Evolutionary conservation across 441 rosid species (phyloP).

Genomic region (Cnidoscolus chayamansa): DNA sequence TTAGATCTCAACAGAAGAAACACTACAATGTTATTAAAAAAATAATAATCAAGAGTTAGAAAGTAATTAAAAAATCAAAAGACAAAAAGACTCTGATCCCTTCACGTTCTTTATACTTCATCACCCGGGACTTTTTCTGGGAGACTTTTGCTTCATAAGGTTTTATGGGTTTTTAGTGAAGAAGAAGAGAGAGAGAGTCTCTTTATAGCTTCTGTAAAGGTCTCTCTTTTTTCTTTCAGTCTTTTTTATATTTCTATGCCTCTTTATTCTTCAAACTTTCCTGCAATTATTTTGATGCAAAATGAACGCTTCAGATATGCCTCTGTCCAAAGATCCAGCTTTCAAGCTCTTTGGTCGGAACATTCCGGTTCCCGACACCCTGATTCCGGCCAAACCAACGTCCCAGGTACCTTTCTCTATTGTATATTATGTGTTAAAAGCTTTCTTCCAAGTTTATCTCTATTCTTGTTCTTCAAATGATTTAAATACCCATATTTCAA

Average conservation of each 20-base stretch:
- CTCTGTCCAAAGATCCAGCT: conserved; percentile 43
- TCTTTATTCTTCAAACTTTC: conserved; percentile 20
- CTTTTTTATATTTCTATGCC: conserved; percentile 27
- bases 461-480: no score
- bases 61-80: neutral
- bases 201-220: conserved; percentile 19
- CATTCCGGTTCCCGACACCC: conserved; percentile 47
- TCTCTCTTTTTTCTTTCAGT: neutral
- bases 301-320: conserved; percentile 31
- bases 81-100: conserved; percentile 34
- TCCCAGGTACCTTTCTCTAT: conserved; percentile 18
- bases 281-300: conserved; percentile 12
- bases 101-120: conserved; percentile 53
- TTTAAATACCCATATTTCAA: neutral
- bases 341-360: conserved; percentile 68
- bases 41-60: neutral
- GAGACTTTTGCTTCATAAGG: conserved; percentile 19
- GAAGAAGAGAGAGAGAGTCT: neutral
- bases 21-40: no score
- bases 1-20: no score
- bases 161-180: conserved; percentile 33
- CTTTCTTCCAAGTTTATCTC: no score
- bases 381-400: conserved; percentile 33
- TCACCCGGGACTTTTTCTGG: conserved; percentile 25
- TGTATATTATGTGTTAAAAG: neutral